Base-by-base conservation (phyloP, 116 monocot species). In the Dioscorea cayenensis region DNA sequence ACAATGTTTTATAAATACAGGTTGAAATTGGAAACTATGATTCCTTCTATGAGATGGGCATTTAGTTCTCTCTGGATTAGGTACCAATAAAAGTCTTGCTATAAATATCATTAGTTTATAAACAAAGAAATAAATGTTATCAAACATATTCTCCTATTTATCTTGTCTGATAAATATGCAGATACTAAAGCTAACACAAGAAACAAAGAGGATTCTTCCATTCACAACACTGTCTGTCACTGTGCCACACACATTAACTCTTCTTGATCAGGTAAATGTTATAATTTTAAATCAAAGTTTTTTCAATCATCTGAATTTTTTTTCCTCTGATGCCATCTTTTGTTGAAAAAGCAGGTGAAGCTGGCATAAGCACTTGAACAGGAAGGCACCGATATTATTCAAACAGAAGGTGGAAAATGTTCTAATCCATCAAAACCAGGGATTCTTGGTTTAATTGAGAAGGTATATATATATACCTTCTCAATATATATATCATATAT, bases 1-100 rank as follows among this genome's bases (percentile, higher is more conserved):
- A 43, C 4, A 43, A 43, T n/a, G n/a, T n/a, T n/a, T n/a, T n/a
- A n/a, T n/a, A n/a, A n/a, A n/a, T n/a, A n/a, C n/a, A n/a, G n/a
- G 72, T 95, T 59, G 92, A 95, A 83, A 92, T 95, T 58, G 95
- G 95, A 76, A 95, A 95, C 49, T 95, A 95, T 68, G 95, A 95
- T 80, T 95, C 95, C 32, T 95, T 95, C 67, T 91, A 95, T 72
- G 95, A 89, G 64, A 81, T 68, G 68, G 95, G 95, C 19, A 83
- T 81, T n/a, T 73, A 77, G 65, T 95, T 91, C 75, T 85, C 92
- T 77, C 60, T 87, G 27, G 92, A 95, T 19, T 79, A 95, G 87
- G 95, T 92, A 70, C 16, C 13, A 23, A 62, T 14, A 55, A 55
- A 43, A 43, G 43, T 43, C 43, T 43, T 43, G 43, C 43, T 43